Evolutionary conservation across 306 rosid species (phyloP).

Genomic region (Castanea sativa): DNA sequence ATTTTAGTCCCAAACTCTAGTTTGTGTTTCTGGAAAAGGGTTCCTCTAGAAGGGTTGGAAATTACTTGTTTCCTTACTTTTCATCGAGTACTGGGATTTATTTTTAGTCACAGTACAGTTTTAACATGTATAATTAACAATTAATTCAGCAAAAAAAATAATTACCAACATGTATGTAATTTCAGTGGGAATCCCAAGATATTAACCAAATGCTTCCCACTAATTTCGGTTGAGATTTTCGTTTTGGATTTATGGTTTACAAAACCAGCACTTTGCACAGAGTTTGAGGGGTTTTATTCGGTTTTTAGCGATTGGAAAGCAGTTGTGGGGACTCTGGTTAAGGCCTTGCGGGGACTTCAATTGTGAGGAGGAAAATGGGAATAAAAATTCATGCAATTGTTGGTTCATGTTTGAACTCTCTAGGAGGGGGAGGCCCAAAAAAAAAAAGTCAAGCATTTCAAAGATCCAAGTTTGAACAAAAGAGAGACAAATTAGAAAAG

Average conservation of each 20-base stretch:
- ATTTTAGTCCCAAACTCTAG: not conserved
- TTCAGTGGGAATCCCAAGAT: constrained; percentile 33
- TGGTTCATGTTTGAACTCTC: constrained; percentile 32
- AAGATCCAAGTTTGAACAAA: constrained; percentile 46
- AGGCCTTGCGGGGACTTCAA: constrained; percentile 4
- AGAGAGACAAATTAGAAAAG: not conserved
- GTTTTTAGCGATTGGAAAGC: constrained; percentile 7
- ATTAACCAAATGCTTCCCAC: constrained; percentile 6
- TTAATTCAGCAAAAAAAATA: not conserved
- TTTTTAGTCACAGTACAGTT: no score
- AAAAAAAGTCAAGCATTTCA: constrained; percentile 25
- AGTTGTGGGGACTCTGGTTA: constrained; percentile 1
- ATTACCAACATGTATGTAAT: not conserved
- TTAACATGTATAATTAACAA: not conserved
- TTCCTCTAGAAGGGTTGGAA: no score
- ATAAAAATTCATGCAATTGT: not conserved
- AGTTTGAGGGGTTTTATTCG: constrained; percentile 4
- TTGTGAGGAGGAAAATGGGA: constrained; percentile 13
- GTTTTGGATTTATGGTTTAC: not conserved
- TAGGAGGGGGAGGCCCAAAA: constrained; percentile 29
- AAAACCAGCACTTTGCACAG: not conserved
- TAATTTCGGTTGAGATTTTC: not conserved
- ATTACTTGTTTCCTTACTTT: no score
- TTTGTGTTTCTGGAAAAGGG: no score
- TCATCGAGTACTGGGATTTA: no score